phyloP scores from a whole-genome alignment of 2,329 filamentous ascomycete genomes.

The Teratosphaeria destructans region DNA sequence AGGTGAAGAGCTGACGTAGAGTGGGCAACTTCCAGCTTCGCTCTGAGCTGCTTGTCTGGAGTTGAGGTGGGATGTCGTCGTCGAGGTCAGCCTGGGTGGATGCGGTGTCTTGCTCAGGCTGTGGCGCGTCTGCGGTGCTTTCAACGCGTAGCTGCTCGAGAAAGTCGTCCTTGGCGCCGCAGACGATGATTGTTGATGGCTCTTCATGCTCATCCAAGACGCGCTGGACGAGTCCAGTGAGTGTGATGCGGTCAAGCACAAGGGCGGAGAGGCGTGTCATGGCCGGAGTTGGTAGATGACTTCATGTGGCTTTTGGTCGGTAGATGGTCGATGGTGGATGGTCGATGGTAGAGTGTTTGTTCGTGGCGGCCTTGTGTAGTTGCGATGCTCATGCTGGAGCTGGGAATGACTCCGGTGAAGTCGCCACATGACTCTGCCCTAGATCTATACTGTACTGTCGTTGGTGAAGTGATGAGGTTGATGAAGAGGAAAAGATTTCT shows the following conservation, averaged over 20 bases:
- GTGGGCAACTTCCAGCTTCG: constrained; percentile 35
- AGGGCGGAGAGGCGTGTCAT: constrained; percentile 16
- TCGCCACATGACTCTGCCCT: neutral
- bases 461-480: constrained; percentile 2
- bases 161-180: constrained; percentile 56
- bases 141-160: constrained; percentile 42
- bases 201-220: constrained; percentile 47
- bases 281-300: neutral
- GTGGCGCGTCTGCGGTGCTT: neutral
- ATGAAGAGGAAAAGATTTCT: neutral
- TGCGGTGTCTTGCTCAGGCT: constrained; percentile 1
- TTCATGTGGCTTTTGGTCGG: neutral
- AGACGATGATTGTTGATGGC: constrained; percentile 61
- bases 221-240: constrained; percentile 49
- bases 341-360: neutral
- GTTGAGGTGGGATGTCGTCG: neutral
- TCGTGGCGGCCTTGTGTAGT: neutral
- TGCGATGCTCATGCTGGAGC: neutral
- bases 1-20: constrained; percentile 57
- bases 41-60: neutral
- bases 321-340: neutral
- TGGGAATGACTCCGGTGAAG: neutral
- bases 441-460: neutral
- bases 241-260: constrained; percentile 29
- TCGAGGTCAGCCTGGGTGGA: neutral